Evolutionary conservation across 2,329 filamentous ascomycete genomes (phyloP).

Genomic region (Alternaria rosae): DNA sequence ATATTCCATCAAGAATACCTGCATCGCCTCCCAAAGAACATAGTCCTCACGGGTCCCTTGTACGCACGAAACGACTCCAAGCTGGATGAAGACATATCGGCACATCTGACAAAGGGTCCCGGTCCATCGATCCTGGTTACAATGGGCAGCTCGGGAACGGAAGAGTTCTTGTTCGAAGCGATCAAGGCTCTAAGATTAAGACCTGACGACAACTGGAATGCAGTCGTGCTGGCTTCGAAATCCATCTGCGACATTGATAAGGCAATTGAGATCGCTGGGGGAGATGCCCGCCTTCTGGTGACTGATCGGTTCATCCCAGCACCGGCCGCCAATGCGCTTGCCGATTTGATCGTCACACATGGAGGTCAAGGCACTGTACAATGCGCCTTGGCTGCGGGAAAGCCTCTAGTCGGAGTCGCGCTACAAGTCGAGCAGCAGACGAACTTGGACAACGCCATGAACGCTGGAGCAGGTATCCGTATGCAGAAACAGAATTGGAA

Average conservation of each 20-base stretch:
- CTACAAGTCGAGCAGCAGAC: slow-evolving; percentile 46
- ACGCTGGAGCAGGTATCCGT: slow-evolving; percentile 40
- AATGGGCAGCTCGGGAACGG: slow-evolving; percentile 43
- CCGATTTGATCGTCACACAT: slow-evolving; percentile 39
- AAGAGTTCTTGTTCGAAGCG: slow-evolving; percentile 42
- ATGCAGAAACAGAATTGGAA: slow-evolving; percentile 41
- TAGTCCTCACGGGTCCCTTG: slow-evolving; percentile 40
- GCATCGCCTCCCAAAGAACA: slow-evolving; percentile 39
- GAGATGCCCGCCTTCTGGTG: slow-evolving; percentile 37
- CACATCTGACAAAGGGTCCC: slow-evolving; percentile 32
- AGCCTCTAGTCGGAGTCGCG: slow-evolving; percentile 42
- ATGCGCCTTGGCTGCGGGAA: slow-evolving; percentile 41
- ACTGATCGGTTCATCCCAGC: slow-evolving; percentile 44
- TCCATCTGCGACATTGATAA: slow-evolving; percentile 42
- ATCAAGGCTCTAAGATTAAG: slow-evolving; percentile 38
- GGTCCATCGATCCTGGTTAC: slow-evolving; percentile 39
- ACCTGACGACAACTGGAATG: slow-evolving; percentile 39
- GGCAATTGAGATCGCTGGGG: slow-evolving; percentile 30
- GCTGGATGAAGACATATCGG: slow-evolving; percentile 37
- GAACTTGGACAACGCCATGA: slow-evolving; percentile 46
- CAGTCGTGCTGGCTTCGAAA: slow-evolving; percentile 39
- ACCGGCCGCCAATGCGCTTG: slow-evolving; percentile 36
- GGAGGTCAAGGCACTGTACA: slow-evolving; percentile 45
- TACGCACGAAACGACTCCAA: slow-evolving; percentile 31
- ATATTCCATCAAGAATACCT: slow-evolving; percentile 42